Evolutionary conservation across 2,329 filamentous ascomycete species (phyloP), one percentile per base, ranked within the genome.

Genomic region (Colletotrichum eremochloae): DNA sequence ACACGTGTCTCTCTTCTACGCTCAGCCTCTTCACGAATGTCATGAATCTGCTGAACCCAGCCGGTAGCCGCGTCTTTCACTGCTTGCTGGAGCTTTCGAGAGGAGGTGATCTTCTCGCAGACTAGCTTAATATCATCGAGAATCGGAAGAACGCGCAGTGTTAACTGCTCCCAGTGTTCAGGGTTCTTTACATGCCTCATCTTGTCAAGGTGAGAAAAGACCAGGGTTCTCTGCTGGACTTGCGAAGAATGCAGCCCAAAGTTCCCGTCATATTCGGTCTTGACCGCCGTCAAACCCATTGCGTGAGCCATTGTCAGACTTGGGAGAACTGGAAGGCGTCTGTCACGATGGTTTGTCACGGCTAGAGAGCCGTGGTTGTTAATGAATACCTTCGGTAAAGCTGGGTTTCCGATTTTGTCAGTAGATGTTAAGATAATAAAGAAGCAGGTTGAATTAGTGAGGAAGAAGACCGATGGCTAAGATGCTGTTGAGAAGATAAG

Each of bases 161-260:
- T 48, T 5, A 60, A 57, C 8, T 33, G 2, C 24, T 72, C 58
- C 69, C 69, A 72, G 9, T 55, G 24, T 12, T 55, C 48, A 0
- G 65, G 69, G 18, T 68, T 46, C 18, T 40, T 53, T 18, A 53
- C 29, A 6, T 8, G 15, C 18, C 42, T 40, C n/a, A 68, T 50
- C 14, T 42, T 63, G 8, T 33, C 5, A 2, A 40, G 53, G 14
- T 68, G 36, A 1, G 69, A 63, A 20, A 72, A 68, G 2, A 24
- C 31, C 33, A 55, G 24, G 15, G 2, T 3, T 31, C 12, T 5
- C 15, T 15, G 6, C 14, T 63, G 29, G 31, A 6, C 5, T 6
- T 63, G 8, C 3, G 44, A 2, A 31, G 7, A 14, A 36, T 1
- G 31, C 20, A 18, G 1, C 1, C 3, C 24, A 14, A 6, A 2